Base-by-base conservation (phyloP, 2,329 filamentous ascomycete genomes). In the Aspergillus ustus region DNA sequence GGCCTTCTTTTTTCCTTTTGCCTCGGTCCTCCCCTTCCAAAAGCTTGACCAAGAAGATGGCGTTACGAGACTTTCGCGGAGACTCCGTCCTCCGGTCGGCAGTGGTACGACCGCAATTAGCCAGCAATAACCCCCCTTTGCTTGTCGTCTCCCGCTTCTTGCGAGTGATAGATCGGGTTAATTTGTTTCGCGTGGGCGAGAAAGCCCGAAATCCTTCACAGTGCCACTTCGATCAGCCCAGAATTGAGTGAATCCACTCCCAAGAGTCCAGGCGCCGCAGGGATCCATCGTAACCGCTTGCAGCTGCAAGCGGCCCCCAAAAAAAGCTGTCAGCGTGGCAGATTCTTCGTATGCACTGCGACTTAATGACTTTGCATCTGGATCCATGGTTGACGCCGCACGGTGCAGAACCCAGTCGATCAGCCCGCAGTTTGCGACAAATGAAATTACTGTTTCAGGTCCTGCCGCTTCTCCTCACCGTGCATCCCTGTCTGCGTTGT, bases 311-410 rank as follows among this genome's bases (percentile, higher is more conserved):
- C 20, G 25, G 40, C 37, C 49, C 46, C 52, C 13, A 46, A 44
- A 50, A 46, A 44, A 50, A 28, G 37, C 43, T 49, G 45, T 58
- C 57, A 51, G 52, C 52, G 61, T 65, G 63, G 63, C 61, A 57
- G 61, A 63, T 59, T n/a, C 22, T 45, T 45, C 34, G 13, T 56
- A 57, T 60, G 54, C 55, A 59, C n/a, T n/a, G n/a, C 48, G 52
- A 63, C 59, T 65, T 48, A 44, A 49, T 25, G 9, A 28, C 49
- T 44, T 50, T 29, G 31, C 46, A 54, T 59, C 48, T 57, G 52
- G 59, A 55, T 45, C 49, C 44, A 48, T 34, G 29, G 58, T 45
- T 48, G 57, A 22, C 43, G 29, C 53, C 17, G 15, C 7, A 52
- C 45, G 37, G 56, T n/a, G 43, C 37, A 52, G 31, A 37, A 53